These are phyloP conservation scores for Talaromyces sp. DNA, from an alignment of 2,329 filamentous ascomycete genomes.

Conservation along the genomic window DNA sequence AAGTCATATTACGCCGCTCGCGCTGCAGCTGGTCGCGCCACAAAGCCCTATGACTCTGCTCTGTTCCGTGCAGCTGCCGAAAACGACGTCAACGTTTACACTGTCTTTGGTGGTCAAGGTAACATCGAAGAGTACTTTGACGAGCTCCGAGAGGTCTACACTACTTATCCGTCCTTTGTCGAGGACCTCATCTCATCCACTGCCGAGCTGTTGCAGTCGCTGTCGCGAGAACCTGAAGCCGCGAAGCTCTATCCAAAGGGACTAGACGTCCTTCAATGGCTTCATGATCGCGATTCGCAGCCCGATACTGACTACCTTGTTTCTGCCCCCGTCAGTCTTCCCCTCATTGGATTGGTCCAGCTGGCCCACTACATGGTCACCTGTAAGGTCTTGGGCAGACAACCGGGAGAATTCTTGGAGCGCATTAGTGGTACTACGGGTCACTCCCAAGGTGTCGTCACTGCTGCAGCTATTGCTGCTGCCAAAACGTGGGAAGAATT, in stretches of 20 bases:
- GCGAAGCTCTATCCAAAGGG: constrained; percentile 97
- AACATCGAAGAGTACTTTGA: constrained; percentile 99
- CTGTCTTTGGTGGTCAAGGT: constrained; percentile 92
- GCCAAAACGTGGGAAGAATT: constrained; percentile 93
- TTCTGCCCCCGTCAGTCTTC: constrained; percentile 90
- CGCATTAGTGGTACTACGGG: constrained; percentile 84
- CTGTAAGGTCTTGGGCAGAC: constrained; percentile 82
- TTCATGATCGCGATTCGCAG: constrained; percentile 80
- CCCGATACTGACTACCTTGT: constrained; percentile 93
- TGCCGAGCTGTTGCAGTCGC: constrained; percentile 78
- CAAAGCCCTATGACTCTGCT: constrained; percentile 90
- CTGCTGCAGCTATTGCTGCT: constrained; percentile 84
- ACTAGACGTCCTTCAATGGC: constrained; percentile 90
- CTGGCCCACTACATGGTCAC: constrained; percentile 93
- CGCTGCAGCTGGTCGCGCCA: constrained; percentile 73
- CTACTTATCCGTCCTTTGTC: constrained; percentile 85
- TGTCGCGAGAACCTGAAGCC: constrained; percentile 76
- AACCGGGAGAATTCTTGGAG: constrained; percentile 82
- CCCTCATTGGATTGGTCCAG: constrained; percentile 92
- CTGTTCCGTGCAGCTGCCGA: constrained; percentile 84
- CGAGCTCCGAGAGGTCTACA: constrained; percentile 85
- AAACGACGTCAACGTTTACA: constrained; percentile 78
- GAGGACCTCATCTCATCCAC: constrained; percentile 76
- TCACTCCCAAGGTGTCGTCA: constrained; percentile 94
- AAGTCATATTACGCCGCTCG: constrained; percentile 89